Conservation (phyloP, 2,329 filamentous ascomycete genomes). For the Akanthomyces uredinophilus region DNA sequence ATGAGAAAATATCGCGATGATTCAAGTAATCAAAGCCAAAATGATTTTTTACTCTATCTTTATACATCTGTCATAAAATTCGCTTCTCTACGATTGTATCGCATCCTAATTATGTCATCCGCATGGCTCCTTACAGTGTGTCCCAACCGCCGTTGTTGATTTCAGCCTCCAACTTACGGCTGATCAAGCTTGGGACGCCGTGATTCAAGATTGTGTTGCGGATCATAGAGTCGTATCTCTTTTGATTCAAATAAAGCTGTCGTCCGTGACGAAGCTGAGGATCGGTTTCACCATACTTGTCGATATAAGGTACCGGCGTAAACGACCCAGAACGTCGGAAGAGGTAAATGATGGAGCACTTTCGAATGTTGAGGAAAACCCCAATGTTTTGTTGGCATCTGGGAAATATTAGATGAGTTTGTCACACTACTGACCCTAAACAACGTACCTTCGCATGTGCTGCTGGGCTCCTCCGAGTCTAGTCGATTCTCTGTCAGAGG, state of each 20-base stretch:
- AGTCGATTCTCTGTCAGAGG: conserved; percentile 37
- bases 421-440: background rate
- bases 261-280: conserved; percentile 82
- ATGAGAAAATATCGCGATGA: background rate
- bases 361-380: conserved; percentile 94
- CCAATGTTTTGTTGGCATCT: conserved; percentile 87
- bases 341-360: conserved; percentile 86
- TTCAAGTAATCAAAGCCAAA: background rate
- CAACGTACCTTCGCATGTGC: conserved; percentile 75
- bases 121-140: conserved; percentile 41
- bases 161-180: conserved; percentile 84
- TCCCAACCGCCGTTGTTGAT: conserved; percentile 98
- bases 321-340: conserved; percentile 79
- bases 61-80: background rate
- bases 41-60: background rate
- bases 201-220: conserved; percentile 83
- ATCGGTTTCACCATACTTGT: conserved; percentile 93
- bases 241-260: conserved; percentile 89
- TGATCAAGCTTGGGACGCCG: conserved; percentile 82
- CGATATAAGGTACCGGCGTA: conserved; percentile 84
- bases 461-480: conserved; percentile 80
- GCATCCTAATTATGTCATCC: conserved; percentile 1
- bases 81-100: background rate
- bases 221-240: conserved; percentile 83
- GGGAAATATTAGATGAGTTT: background rate